Percentiles rank a stretch among this genome's conserved stretches.
Evolutionary conservation across 2,329 filamentous ascomycete species (phyloP).

Genomic region (Neofusicoccum ribis): DNA sequence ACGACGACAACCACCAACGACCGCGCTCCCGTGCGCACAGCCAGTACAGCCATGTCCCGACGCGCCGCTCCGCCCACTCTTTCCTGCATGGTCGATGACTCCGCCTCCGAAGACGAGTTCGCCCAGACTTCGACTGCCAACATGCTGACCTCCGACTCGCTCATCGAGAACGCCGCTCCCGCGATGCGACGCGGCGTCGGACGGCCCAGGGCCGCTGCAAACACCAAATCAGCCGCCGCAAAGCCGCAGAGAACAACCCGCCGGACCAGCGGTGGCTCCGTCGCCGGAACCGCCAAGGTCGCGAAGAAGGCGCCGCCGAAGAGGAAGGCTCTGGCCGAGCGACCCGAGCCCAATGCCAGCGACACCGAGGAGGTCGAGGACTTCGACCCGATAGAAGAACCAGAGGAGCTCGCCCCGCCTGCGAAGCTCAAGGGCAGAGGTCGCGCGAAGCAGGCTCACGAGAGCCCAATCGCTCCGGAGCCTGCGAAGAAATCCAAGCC

Average conservation of each 20-base stretch:
- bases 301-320: constrained; percentile 31
- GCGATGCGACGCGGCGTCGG: constrained; percentile 28
- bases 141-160: constrained; percentile 43
- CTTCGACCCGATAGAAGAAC: constrained; percentile 26
- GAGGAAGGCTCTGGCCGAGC: constrained; percentile 45
- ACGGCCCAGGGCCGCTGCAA: constrained; percentile 29
- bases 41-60: constrained; percentile 32
- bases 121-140: constrained; percentile 35
- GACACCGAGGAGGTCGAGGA: constrained; percentile 49
- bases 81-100: constrained; percentile 41
- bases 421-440: constrained; percentile 8
- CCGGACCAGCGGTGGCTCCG: constrained; percentile 36
- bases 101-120: constrained; percentile 44
- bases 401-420: neutral
- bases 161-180: constrained; percentile 38
- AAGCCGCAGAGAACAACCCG: constrained; percentile 38
- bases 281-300: constrained; percentile 31
- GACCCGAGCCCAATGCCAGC: constrained; percentile 38
- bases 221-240: constrained; percentile 31
- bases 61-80: constrained; percentile 34
- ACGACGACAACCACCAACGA: neutral
- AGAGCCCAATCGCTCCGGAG: neutral
- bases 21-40: neutral
- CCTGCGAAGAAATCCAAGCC: constrained; percentile 24
- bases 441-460: neutral